phyloP scores from a whole-genome alignment of 225 moss, liverwort and hornwort genomes.

The Polytrichum commune region DNA sequence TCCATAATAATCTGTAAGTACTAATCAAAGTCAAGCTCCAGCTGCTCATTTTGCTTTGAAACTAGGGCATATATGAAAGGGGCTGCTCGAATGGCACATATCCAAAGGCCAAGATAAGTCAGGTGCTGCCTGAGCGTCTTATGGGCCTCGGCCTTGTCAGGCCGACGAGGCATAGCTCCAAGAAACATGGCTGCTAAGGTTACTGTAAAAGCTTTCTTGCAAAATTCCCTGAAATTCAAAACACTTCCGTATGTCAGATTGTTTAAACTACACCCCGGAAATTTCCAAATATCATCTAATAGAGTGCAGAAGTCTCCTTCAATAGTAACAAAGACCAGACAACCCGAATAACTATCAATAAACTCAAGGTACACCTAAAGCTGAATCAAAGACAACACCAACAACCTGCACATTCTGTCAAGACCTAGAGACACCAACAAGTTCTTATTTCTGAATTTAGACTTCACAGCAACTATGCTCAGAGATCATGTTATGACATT shows the following conservation, averaged over 20 bases:
- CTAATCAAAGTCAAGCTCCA: slow-evolving; percentile 71
- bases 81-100: slow-evolving; percentile 80
- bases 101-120: slow-evolving; percentile 90
- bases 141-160: slow-evolving; percentile 90
- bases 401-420: background rate
- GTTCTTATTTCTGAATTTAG: too few relatives aligned
- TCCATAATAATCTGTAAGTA: background rate
- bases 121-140: slow-evolving; percentile 82
- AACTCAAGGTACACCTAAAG: background rate
- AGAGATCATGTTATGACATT: too few relatives aligned
- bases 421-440: too few relatives aligned
- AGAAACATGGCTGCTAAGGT: slow-evolving; percentile 65
- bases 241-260: background rate
- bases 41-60: slow-evolving; percentile 54
- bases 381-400: background rate
- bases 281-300: background rate
- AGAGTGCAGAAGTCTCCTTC: background rate
- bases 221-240: slow-evolving; percentile 21
- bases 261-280: background rate
- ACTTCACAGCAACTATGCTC: too few relatives aligned
- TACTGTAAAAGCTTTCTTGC: slow-evolving; percentile 3
- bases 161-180: slow-evolving; percentile 89
- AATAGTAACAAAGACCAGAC: background rate
- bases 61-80: slow-evolving; percentile 75
- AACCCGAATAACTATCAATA: background rate